Evolutionary conservation across 139 green algal species (phyloP).

Genomic region (Chlorokybus atmophyticus): DNA sequence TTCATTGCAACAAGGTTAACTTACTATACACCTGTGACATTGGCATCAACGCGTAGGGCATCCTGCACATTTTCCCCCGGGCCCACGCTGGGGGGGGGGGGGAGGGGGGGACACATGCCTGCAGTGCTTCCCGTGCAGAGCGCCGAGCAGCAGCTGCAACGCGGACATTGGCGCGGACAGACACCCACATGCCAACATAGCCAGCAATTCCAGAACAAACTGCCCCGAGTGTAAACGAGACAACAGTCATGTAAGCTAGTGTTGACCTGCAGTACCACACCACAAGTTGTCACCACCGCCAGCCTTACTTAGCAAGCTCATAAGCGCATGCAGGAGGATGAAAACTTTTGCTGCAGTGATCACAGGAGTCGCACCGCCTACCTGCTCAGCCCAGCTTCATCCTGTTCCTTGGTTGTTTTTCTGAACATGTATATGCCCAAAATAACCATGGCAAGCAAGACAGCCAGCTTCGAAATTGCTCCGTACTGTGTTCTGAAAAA

Average conservation of each 20-base stretch:
- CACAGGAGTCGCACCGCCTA: no score
- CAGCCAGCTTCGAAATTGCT: conserved; percentile 37
- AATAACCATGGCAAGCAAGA: conserved; percentile 34
- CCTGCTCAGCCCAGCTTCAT: conserved; percentile 30
- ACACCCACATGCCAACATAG: conserved; percentile 52
- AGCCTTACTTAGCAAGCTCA: no score
- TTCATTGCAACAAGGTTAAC: no score
- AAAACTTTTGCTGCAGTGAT: no score
- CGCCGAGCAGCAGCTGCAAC: conserved; percentile 34
- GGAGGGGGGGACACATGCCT: conserved; percentile 8
- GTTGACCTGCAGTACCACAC: conserved; percentile 17
- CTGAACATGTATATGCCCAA: conserved; percentile 47
- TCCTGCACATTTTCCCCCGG: no score
- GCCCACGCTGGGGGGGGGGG: no score
- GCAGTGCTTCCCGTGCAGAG: conserved; percentile 43
- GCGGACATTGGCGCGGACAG: conserved; percentile 44
- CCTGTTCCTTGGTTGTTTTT: conserved; percentile 38
- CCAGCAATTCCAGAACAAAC: conserved; percentile 37
- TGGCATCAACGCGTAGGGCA: no score
- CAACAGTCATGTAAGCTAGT: conserved; percentile 35
- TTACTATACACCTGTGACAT: no score
- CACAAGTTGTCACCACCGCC: no score
- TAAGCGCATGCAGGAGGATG: no score
- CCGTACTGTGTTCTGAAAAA: conserved; percentile 52
- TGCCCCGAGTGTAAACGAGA: conserved; percentile 46